phyloP scores from a whole-genome alignment of 1,139 yeast genomes.

The Candida neerlandica region DNA sequence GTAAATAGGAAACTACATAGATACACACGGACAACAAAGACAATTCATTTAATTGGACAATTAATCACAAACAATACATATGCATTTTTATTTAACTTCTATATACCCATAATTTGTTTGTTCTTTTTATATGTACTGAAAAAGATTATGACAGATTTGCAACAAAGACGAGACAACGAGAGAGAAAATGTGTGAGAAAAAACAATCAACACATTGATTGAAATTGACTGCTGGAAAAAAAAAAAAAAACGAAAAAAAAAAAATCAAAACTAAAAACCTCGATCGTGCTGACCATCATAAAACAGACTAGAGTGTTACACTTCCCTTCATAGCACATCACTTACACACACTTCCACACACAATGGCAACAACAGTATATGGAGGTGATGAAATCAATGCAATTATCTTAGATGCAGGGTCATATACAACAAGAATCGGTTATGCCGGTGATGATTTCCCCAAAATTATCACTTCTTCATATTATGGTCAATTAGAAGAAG shows the following conservation, averaged over 20 bases:
- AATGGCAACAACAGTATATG: slow-evolving; percentile 36
- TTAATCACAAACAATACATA: no score
- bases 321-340: not conserved
- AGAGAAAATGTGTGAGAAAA: no score
- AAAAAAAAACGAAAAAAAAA: not conserved
- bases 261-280: not conserved
- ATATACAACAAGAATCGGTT: slow-evolving; percentile 79
- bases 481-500: slow-evolving; percentile 28
- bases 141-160: no score
- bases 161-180: no score
- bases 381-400: slow-evolving; percentile 85
- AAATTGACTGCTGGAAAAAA: not conserved
- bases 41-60: not conserved
- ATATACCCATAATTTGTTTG: no score
- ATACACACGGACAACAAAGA: not conserved
- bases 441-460: slow-evolving; percentile 94
- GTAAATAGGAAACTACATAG: not conserved
- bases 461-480: slow-evolving; percentile 71
- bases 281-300: no score
- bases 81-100: no score
- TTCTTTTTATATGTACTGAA: no score
- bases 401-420: slow-evolving; percentile 93
- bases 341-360: not conserved
- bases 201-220: no score
- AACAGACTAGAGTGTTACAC: no score